Evolutionary conservation across 176 grass and related monocot genomes (phyloP).

Genomic region (Oryza glaberrima): DNA sequence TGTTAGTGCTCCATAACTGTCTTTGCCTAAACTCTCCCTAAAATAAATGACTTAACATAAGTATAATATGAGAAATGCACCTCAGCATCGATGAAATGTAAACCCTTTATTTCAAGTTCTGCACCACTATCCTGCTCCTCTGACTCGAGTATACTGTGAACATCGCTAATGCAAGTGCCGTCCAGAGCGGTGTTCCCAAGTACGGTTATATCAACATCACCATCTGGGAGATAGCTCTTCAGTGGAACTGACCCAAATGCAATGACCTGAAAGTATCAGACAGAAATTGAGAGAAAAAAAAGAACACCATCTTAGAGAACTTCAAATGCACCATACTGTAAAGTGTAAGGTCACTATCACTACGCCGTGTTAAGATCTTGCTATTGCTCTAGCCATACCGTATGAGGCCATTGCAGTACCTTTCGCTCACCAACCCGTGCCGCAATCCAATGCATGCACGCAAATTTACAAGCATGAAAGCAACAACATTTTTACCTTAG

Average conservation of each 20-base stretch:
- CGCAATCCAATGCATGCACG: not conserved
- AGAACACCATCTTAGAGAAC: not conserved
- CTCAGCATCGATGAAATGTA: constrained; percentile 68
- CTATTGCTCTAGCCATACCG: not conserved
- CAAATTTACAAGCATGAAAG: no score
- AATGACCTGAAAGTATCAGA: constrained; percentile 59
- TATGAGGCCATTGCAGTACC: not conserved
- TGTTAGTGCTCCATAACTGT: not conserved
- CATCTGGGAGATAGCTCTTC: constrained; percentile 89
- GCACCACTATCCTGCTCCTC: constrained; percentile 46
- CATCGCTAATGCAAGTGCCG: constrained; percentile 33
- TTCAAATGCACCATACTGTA: not conserved
- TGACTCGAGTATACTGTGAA: constrained; percentile 46
- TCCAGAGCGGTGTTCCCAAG: constrained; percentile 41
- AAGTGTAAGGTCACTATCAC: no score
- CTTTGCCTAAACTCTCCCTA: no score
- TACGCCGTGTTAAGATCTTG: not conserved
- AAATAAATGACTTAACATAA: not conserved
- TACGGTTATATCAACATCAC: constrained; percentile 78
- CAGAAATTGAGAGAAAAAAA: not conserved
- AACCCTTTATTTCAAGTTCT: constrained; percentile 47
- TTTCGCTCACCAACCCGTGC: not conserved
- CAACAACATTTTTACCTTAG: no score
- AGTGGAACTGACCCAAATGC: constrained; percentile 83
- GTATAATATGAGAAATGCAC: constrained; percentile 34